phyloP scores from a whole-genome alignment of 1,284 basidiomycete species.

The Leucoagaricus sp. region DNA sequence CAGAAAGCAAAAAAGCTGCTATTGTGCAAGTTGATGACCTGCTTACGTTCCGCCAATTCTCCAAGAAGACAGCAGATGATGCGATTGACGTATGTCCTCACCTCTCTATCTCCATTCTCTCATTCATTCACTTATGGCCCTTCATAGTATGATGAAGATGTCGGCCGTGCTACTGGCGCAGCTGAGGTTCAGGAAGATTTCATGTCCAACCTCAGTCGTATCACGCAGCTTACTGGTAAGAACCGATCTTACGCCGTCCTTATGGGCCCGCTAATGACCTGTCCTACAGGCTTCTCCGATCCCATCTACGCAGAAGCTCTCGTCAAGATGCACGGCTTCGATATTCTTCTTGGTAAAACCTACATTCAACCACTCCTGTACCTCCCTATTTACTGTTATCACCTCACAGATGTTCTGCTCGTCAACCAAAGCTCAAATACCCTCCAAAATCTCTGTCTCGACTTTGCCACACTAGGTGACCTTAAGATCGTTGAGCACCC shows the following conservation, averaged over 20 bases:
- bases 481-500: constrained; percentile 97
- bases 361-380: neutral
- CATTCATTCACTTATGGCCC: neutral
- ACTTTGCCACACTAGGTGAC: constrained; percentile 97
- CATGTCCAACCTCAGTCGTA: constrained; percentile 93
- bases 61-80: constrained; percentile 85
- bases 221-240: constrained; percentile 91
- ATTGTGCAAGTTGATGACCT: constrained; percentile 93
- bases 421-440: constrained; percentile 98
- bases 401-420: constrained; percentile 79
- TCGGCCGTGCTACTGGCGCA: constrained; percentile 89
- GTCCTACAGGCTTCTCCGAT: constrained; percentile 89
- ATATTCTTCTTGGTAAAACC: constrained; percentile 82
- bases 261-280: neutral
- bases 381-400: neutral
- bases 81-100: constrained; percentile 72
- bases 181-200: constrained; percentile 91
- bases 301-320: constrained; percentile 98
- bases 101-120: neutral
- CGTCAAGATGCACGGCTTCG: constrained; percentile 98
- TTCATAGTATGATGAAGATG: constrained; percentile 81
- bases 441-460: constrained; percentile 94
- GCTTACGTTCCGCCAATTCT: constrained; percentile 92
- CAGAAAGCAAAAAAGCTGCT: constrained; percentile 73
- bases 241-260: constrained; percentile 9